Base-by-base conservation (phyloP, 805 yeast species). In the Kodamaea hsintzibuensis region DNA sequence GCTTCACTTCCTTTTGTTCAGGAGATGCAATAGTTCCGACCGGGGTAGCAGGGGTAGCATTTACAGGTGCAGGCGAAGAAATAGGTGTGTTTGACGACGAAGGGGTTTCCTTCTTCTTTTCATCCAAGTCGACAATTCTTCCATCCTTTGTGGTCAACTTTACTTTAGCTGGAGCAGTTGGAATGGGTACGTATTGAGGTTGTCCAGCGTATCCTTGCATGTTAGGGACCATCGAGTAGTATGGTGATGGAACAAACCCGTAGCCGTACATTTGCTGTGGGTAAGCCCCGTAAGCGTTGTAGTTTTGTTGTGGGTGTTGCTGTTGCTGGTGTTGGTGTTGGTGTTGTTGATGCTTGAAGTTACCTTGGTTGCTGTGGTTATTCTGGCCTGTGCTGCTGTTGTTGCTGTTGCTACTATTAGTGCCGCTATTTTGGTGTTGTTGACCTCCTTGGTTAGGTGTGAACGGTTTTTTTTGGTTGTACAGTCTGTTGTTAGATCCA, bases 131-230 rank as follows among this genome's bases (percentile, higher is more conserved):
- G 40, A 74, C 68, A 45, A 66, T 72, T 53, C 70, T 73, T 5
- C 79, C 80, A 43, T 74, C 78, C 61, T 71, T 73, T 51, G 74
- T 76, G 38, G 79, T 74, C 52, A 76, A 65, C 56, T 69, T 74
- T 30, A 75, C 67, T 59, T 68, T 73, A 2, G 62, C 59, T 3
- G 54, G 50, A 9, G 61, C 59, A 18, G 61, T 54, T 2, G 61
- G 55, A 16, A 53, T 40, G 0, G 57, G 53, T 9, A 52, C 51
- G 40, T 54, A 57, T 22, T 47, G 56, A 9, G 30, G 45, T 16
- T 42, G 47, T 4, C 42, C 33, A 40, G 57, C 22, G 52, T 35
- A 40, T 52, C 57, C 17, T 40, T 51, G 17, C 62, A 59, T 56
- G 52, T 58, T 56, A n/a, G 59, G 59, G 59, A 55, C 54, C 61